Percentiles rank a stretch among this genome's conserved stretches.
Conservation (phyloP, 1,284 basidiomycete species). For the Ustilago bromivora region DNA sequence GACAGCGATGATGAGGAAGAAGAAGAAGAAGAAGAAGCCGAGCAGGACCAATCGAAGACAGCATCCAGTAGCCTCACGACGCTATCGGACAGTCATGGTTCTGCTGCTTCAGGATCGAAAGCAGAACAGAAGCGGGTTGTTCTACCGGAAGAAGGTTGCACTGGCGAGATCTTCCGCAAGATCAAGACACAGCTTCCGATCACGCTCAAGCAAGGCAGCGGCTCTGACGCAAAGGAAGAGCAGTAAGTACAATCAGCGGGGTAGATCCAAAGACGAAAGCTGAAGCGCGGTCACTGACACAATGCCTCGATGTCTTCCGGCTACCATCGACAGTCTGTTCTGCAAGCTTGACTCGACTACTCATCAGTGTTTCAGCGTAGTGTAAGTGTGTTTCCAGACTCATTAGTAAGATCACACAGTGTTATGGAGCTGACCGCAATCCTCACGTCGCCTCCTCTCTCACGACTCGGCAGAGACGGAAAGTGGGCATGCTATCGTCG, state of each 20-base stretch:
- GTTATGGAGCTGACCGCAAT: neutral
- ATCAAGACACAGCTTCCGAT: constrained; percentile 23
- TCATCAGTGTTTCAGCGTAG: constrained; percentile 47
- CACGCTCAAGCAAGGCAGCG: neutral
- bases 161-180: constrained; percentile 39
- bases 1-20: constrained; percentile 34
- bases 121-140: neutral
- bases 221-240: neutral
- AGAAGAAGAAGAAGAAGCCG: constrained; percentile 2
- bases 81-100: neutral
- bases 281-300: neutral
- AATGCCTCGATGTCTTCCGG: neutral
- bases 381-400: constrained; percentile 6
- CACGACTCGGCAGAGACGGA: constrained; percentile 21
- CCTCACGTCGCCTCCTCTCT: neutral
- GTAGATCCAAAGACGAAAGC: neutral
- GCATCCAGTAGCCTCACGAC: neutral
- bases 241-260: constrained; percentile 4
- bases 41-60: neutral
- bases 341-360: constrained; percentile 47
- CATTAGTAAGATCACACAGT: neutral
- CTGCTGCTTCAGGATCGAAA: neutral
- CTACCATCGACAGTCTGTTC: constrained; percentile 9
- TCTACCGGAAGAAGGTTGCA: constrained; percentile 28
- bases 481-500: constrained; percentile 57